Conservation (phyloP, 2,329 filamentous ascomycete genomes). For the Neurospora sp. region DNA sequence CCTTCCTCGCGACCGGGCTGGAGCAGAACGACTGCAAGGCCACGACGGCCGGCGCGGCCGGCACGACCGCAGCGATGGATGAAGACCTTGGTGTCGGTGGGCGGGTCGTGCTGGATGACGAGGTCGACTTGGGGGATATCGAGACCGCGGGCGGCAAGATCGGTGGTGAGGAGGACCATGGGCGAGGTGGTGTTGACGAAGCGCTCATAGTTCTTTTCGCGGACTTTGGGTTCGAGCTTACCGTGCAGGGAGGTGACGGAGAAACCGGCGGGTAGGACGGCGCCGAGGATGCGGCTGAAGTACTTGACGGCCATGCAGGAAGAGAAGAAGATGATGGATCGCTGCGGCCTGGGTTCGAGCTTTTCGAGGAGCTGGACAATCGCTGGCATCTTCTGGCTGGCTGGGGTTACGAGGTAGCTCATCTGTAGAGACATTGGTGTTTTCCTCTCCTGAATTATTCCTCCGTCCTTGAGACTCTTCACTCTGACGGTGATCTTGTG, state of each 20-base stretch:
- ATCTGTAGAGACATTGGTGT: constrained; percentile 91
- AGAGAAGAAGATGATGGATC: constrained; percentile 84
- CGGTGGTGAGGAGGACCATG: constrained; percentile 80
- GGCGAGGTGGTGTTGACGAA: constrained; percentile 69
- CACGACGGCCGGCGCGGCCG: constrained; percentile 78
- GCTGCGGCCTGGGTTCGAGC: constrained; percentile 66
- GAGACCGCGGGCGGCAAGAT: constrained; percentile 80
- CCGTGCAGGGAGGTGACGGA: constrained; percentile 76
- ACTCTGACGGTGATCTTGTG: constrained; percentile 94
- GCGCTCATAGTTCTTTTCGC: constrained; percentile 75
- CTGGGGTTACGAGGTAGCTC: constrained; percentile 67
- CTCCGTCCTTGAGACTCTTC: constrained; percentile 59
- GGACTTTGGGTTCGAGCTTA: constrained; percentile 80
- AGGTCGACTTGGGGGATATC: constrained; percentile 90
- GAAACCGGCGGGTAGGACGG: constrained; percentile 59
- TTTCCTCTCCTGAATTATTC: constrained; percentile 64
- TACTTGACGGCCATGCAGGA: constrained; percentile 95
- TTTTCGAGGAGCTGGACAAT: constrained; percentile 60
- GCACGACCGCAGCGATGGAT: constrained; percentile 88
- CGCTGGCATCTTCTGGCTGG: constrained; percentile 71
- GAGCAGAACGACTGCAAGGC: constrained; percentile 77
- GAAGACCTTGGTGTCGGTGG: constrained; percentile 59
- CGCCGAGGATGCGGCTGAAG: constrained; percentile 70
- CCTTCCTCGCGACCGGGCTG: constrained; percentile 81
- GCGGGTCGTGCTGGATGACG: constrained; percentile 78